A percentile compares a stretch with the other conserved stretches of the same genome.
These are phyloP conservation scores for Ampelomyces quisqualis DNA, from an alignment of 2,329 filamentous ascomycete species.

Conservation along the genomic window DNA sequence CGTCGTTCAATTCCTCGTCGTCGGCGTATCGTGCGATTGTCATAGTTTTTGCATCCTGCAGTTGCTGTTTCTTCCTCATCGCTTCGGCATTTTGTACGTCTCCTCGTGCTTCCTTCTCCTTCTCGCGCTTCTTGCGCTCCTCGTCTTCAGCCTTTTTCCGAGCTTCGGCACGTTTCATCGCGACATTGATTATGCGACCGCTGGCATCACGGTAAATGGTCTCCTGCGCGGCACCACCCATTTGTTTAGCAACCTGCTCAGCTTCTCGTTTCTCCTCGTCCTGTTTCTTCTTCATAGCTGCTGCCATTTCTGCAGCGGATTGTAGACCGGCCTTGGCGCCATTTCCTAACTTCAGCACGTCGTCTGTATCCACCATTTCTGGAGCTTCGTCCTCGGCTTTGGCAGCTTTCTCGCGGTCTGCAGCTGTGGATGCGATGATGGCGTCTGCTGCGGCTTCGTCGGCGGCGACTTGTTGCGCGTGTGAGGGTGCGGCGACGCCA, in stretches of 20 bases:
- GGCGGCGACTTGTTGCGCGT: constrained; percentile 63
- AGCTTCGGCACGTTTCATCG: constrained; percentile 85
- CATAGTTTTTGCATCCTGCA: constrained; percentile 83
- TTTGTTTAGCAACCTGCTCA: constrained; percentile 41
- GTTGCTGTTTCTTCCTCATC: constrained; percentile 62
- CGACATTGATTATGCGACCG: constrained; percentile 88
- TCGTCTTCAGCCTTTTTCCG: constrained; percentile 75
- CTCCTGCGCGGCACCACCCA: constrained; percentile 55
- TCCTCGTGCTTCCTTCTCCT: constrained; percentile 72
- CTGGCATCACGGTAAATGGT: constrained; percentile 95
- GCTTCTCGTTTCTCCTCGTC: constrained; percentile 60
- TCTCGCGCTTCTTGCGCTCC: constrained; percentile 62
- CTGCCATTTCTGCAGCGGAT: constrained; percentile 70
- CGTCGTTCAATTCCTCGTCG: constrained; percentile 81
- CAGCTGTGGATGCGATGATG: constrained; percentile 71
- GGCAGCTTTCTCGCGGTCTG: constrained; percentile 57
- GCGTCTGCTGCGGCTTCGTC: constrained; percentile 74
- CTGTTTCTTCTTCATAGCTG: constrained; percentile 61
- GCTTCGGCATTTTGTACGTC: constrained; percentile 78
- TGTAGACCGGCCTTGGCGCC: constrained; percentile 87
- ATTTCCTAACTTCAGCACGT: constrained; percentile 71
- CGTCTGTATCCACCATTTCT: constrained; percentile 40
- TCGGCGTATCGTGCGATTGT: constrained; percentile 76
- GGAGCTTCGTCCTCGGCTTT: constrained; percentile 49
- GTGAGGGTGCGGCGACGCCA: constrained; percentile 53